Conservation (phyloP, 176 grass and related monocot species). For the Elaeis guineensis region DNA sequence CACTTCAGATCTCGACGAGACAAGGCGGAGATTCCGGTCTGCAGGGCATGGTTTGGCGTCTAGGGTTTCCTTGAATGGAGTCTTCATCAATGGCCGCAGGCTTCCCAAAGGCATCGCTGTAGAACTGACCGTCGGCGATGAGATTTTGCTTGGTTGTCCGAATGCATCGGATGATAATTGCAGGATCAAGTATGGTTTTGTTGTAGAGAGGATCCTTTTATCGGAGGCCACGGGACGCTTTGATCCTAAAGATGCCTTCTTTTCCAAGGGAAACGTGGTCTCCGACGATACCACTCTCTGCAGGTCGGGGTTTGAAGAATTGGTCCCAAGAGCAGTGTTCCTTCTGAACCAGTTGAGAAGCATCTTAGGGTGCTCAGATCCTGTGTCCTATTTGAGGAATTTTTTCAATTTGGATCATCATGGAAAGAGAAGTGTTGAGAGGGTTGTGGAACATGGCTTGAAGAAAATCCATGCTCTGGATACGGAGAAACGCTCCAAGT, state of each 20-base stretch:
- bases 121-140: conserved; percentile 46
- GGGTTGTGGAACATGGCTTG: background rate
- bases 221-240: background rate
- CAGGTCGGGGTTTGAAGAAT: background rate
- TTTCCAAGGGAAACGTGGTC: too few relatives aligned
- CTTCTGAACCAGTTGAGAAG: conserved; percentile 46
- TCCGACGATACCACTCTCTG: background rate
- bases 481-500: background rate
- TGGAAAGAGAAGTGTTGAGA: background rate
- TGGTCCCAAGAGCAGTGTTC: conserved; percentile 41
- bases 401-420: conserved; percentile 4
- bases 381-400: conserved; percentile 54
- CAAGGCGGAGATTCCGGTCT: background rate
- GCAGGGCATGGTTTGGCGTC: too few relatives aligned
- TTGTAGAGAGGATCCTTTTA: conserved; percentile 52
- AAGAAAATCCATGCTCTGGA: background rate
- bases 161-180: background rate
- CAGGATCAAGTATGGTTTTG: conserved; percentile 34
- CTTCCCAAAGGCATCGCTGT: conserved; percentile 13
- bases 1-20: background rate
- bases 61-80: conserved; percentile 15
- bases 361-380: conserved; percentile 48
- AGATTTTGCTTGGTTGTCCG: conserved; percentile 23
- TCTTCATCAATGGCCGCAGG: conserved; percentile 41
- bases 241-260: background rate